Evolutionary conservation across 2,329 filamentous ascomycete species (phyloP).

Genomic region (Sarocladiaceae sp.): DNA sequence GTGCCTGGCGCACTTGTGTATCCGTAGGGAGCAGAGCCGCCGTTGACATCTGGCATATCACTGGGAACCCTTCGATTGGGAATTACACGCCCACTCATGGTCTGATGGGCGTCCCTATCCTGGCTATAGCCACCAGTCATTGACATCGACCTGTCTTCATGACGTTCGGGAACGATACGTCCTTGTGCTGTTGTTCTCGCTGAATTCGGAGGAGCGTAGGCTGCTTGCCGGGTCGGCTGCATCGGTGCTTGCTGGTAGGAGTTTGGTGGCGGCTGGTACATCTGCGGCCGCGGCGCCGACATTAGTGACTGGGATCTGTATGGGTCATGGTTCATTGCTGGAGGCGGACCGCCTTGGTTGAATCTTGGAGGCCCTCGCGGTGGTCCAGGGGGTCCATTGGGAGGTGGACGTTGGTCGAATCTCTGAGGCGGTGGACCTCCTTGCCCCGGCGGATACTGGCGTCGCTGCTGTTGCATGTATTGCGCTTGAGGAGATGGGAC

Average conservation of each 20-base stretch:
- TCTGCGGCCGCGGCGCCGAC: conserved; percentile 63
- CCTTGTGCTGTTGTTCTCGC: conserved; percentile 87
- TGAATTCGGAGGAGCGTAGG: conserved; percentile 55
- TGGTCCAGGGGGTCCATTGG: conserved; percentile 38
- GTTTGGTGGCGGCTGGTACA: conserved; percentile 59
- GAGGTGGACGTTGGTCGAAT: conserved; percentile 53
- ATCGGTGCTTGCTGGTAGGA: conserved; percentile 55
- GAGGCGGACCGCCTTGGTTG: conserved; percentile 52
- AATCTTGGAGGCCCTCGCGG: conserved; percentile 52
- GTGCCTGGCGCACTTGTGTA: conserved; percentile 43
- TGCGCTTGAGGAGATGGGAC: conserved; percentile 37
- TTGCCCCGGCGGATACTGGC: conserved; percentile 36
- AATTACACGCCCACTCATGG: conserved; percentile 87
- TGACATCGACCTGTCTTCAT: conserved; percentile 92
- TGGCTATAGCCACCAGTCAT: conserved; percentile 71
- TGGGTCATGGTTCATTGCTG: conserved; percentile 75
- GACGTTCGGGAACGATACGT: conserved; percentile 81
- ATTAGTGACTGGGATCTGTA: conserved; percentile 94
- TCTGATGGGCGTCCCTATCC: conserved; percentile 77
- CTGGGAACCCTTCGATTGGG: conserved; percentile 56
- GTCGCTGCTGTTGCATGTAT: conserved; percentile 32
- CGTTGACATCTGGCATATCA: conserved; percentile 32
- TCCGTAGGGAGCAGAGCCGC: conserved; percentile 27
- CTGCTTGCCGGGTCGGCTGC: conserved; percentile 69
- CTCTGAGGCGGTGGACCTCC: conserved; percentile 51